Base-by-base conservation (phyloP, 2,329 filamentous ascomycete genomes). In the Cercospora nicotianae region DNA sequence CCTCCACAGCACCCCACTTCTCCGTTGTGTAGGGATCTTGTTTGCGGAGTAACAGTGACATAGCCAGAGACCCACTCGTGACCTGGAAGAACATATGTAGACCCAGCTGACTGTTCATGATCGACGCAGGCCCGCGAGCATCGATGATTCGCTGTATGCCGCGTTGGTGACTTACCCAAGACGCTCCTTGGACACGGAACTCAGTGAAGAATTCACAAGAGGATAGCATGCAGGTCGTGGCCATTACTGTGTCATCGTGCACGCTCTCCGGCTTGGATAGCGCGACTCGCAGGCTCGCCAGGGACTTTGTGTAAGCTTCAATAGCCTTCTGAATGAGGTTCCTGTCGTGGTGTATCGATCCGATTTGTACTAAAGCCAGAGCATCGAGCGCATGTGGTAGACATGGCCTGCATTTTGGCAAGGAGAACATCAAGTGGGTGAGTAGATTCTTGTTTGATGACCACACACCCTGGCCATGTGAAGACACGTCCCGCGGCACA, bases 141-240 rank as follows among this genome's bases (percentile, higher is more conserved):
- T 70, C 64, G 30, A 75, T 60, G 10, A 77, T 68, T 13, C 72
- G 70, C 28, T 74, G 70, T 4, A 69, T 64, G 16, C 75, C 75
- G 13, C 70, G 62, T 8, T 74, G 66, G 42, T 77, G 75, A 57
- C 67, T 68, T 39, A 70, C 60, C 75, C 73, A 77, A 16, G 69
- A 70, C 12, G 67, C 57, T 10, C 70, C 70, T 20, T 70, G 66
- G 39, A 72, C 64, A n/a, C 68, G 64, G 33, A 77, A 74, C 20
- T 75, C 69, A 18, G 72, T 71, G 68, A 70, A 77, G 33, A 76
- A 70, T 57, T 75, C 74, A 51, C 73, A 76, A 5, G 66, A 64
- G 3, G 67, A 72, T 3, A 77, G 68, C 2, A 76, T 64, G 13
- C 67, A 70, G 3, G 69, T 71, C 2, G 75, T 72, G 9, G 74